phyloP scores from a whole-genome alignment of 2,329 filamentous ascomycete species.

The Ramularia endophylla region DNA sequence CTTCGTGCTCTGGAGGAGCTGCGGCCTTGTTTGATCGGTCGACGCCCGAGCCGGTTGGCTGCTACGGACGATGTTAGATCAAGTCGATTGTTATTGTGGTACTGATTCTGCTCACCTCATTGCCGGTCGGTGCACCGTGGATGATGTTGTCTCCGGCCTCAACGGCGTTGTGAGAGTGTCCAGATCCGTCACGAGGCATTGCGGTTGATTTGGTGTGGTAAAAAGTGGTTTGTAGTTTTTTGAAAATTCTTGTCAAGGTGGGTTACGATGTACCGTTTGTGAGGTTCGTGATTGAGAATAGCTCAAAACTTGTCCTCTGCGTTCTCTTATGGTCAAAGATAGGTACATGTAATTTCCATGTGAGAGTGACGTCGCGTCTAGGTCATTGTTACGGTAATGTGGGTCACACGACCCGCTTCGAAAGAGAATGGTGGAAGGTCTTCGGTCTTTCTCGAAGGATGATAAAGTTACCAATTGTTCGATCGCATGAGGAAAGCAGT shows the following conservation, averaged over 20 bases:
- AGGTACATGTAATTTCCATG: no score
- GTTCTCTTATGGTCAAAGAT: no score
- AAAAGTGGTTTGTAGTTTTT: conserved; percentile 1
- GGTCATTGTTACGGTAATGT: no score
- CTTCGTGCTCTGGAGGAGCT: conserved; percentile 33
- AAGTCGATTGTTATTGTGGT: no score
- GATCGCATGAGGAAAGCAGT: no score
- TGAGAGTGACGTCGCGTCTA: no score
- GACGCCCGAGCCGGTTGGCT: conserved; percentile 21
- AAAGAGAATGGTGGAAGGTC: no score
- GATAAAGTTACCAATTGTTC: no score
- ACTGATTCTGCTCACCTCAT: conserved; percentile 25
- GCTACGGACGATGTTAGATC: conserved; percentile 6
- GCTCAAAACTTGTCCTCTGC: no score
- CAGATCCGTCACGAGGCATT: conserved; percentile 39
- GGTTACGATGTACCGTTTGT: conserved; percentile 1
- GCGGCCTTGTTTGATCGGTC: conserved; percentile 36
- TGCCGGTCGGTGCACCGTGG: conserved; percentile 30
- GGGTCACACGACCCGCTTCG: no score
- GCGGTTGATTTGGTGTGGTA: conserved; percentile 11
- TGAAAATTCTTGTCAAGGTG: background rate
- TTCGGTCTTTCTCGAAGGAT: no score
- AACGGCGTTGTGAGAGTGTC: conserved; percentile 36
- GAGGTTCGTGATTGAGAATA: background rate
- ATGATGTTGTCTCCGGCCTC: conserved; percentile 34